Conservation (phyloP, 257 asterid genomes). For the Solanum gandarillasii region DNA sequence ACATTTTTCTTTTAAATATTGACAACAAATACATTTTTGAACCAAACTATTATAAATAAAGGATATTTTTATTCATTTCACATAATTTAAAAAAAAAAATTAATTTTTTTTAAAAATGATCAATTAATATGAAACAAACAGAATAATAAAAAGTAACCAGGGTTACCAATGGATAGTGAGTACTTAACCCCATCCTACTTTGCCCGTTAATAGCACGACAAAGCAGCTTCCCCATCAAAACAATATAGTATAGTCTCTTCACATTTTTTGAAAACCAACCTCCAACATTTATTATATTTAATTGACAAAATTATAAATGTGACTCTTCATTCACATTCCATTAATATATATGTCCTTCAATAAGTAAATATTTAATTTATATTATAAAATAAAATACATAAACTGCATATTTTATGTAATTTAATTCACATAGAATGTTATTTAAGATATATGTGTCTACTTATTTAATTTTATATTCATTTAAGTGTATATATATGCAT, state of each 20-base stretch:
- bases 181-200: constrained; percentile 17
- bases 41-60: too few relatives aligned
- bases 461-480: too few relatives aligned
- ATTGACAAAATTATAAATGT: not conserved
- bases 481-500: too few relatives aligned
- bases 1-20: too few relatives aligned
- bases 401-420: too few relatives aligned
- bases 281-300: not conserved
- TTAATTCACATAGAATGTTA: too few relatives aligned
- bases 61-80: too few relatives aligned
- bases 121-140: too few relatives aligned
- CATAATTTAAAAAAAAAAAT: too few relatives aligned
- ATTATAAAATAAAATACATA: too few relatives aligned
- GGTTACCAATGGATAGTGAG: not conserved
- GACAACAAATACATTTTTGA: fast-evolving
- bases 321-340: not conserved
- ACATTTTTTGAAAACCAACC: not conserved
- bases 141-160: not conserved
- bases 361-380: too few relatives aligned
- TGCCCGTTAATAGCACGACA: constrained; percentile 65
- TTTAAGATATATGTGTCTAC: too few relatives aligned
- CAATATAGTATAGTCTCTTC: constrained; percentile 6
- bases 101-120: fast-evolving
- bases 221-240: constrained; percentile 40
- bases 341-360: not conserved